phyloP scores from a whole-genome alignment of 176 grass and related monocot species.

The Cymbopogon citratus region DNA sequence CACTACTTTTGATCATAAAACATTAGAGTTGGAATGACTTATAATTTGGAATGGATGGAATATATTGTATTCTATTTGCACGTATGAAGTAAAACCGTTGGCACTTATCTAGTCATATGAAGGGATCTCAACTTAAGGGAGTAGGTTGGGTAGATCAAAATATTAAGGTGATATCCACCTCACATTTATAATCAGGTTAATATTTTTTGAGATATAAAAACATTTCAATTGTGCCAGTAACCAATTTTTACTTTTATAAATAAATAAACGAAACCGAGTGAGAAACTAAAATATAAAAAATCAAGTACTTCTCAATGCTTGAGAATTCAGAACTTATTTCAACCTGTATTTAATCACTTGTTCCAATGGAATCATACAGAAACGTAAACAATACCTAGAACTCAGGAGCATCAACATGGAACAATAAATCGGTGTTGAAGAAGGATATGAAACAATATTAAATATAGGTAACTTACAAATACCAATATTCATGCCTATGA shows the following conservation, averaged over 20 bases:
- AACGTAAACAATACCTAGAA: neutral
- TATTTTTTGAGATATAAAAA: neutral
- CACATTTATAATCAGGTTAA: neutral
- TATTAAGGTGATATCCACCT: neutral
- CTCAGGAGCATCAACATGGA: conserved; percentile 19
- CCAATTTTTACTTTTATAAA: neutral
- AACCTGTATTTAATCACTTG: neutral
- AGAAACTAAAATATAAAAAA: neutral
- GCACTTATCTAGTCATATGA: no score
- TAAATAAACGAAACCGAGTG: neutral
- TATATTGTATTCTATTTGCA: neutral
- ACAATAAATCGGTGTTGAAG: neutral
- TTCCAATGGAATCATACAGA: neutral
- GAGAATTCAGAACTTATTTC: neutral
- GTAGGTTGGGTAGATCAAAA: neutral
- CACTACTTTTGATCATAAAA: neutral
- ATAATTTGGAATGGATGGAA: no score
- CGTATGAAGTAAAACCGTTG: neutral
- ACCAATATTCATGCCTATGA: neutral
- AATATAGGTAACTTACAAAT: neutral
- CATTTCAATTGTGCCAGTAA: neutral
- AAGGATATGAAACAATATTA: neutral
- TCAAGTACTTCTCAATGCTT: neutral
- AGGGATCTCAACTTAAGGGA: neutral
- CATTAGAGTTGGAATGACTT: neutral